Evolutionary conservation across 2,329 filamentous ascomycete species (phyloP), one percentile per base, ranked within the genome.

Genomic region (Beauveria rudraprayagi): DNA sequence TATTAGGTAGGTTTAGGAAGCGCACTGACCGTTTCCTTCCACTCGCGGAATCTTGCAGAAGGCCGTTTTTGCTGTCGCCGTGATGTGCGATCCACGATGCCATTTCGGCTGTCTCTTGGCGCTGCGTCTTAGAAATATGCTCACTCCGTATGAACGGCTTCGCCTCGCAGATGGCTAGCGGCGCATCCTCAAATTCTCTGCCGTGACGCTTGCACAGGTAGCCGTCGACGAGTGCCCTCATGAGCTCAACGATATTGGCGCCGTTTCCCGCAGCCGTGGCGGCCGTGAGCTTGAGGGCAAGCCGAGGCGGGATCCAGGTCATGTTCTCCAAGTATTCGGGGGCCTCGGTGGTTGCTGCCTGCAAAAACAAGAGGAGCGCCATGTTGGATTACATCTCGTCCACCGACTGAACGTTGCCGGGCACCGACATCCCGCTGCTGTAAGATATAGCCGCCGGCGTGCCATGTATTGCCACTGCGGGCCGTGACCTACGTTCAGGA

Each of bases 371-470:
- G 2, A 56, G n/a, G 3, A 56, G 26, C 5, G 54, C 40, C 41
- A 8, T 7, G 28, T 56, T 56, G n/a, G 54, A 9, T 5, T 56
- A 37, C 41, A 56, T 56, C 24, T 56, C 41, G 24, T 56, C 41
- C 2, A 37, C 26, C 11, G 54, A 56, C 14, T 26, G 26, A 5
- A 5, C 17, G 17, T 56, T 56, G 3, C 10, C 30, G 30, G 30
- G 7, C 9, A 24, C 17, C 1, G 28, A 11, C 5, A 5, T 30
- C 5, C 9, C 3, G 24, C 30, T 34, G 30, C 10, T 11, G 1
- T 34, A 34, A 3, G 30, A 34, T 34, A 34, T 34, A 34, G 30
- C 10, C 10, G 30, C 30, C 30, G 26, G 41, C 54, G 47, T 47
- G 5, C 16, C n/a, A 16, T 11, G 3, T 17, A 2, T 10, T 9